A percentile compares a stretch with the other conserved stretches of the same genome.
These are phyloP conservation scores for Taiwanofungus camphoratus DNA, from an alignment of 1,284 basidiomycete species.

Conservation along the genomic window DNA sequence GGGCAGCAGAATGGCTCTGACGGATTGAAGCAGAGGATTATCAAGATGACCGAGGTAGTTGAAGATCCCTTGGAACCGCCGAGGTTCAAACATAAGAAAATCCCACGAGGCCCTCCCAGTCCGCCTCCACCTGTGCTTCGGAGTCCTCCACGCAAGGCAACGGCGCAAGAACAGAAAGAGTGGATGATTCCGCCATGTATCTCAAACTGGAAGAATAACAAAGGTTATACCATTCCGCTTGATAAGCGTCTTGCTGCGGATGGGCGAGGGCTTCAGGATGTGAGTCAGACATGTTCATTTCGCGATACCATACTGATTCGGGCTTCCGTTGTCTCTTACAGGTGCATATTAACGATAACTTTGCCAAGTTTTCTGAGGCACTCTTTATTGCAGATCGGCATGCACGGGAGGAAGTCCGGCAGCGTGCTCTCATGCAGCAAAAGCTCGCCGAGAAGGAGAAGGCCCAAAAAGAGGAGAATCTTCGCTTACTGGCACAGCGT, in stretches of 20 bases:
- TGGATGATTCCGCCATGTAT: conserved; percentile 99
- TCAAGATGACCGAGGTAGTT: conserved; percentile 97
- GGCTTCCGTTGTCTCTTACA: conserved; percentile 25
- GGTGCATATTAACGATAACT: conserved; percentile 98
- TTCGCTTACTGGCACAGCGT: conserved; percentile 89
- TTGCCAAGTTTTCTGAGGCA: conserved; percentile 98
- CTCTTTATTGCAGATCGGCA: conserved; percentile 96
- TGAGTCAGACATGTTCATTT: conserved; percentile 37
- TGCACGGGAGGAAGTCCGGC: conserved; percentile 95
- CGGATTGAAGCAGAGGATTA: conserved; percentile 88
- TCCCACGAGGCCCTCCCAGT: conserved; percentile 91
- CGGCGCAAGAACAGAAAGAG: conserved; percentile 96
- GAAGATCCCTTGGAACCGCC: conserved; percentile 98
- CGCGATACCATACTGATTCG: neutral
- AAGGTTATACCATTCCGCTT: conserved; percentile 98
- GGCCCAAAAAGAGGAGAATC: conserved; percentile 92
- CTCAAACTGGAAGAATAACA: conserved; percentile 99
- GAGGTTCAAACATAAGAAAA: conserved; percentile 98
- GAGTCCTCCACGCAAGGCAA: conserved; percentile 93
- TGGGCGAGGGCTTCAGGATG: conserved; percentile 95
- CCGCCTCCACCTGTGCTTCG: conserved; percentile 97
- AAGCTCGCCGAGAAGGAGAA: conserved; percentile 98
- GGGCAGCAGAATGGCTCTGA: conserved; percentile 72
- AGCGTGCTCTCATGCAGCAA: conserved; percentile 96
- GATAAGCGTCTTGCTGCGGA: conserved; percentile 98